phyloP scores from a whole-genome alignment of 495 filamentous ascomycete genomes.

The Lentithecium fluviatile region DNA sequence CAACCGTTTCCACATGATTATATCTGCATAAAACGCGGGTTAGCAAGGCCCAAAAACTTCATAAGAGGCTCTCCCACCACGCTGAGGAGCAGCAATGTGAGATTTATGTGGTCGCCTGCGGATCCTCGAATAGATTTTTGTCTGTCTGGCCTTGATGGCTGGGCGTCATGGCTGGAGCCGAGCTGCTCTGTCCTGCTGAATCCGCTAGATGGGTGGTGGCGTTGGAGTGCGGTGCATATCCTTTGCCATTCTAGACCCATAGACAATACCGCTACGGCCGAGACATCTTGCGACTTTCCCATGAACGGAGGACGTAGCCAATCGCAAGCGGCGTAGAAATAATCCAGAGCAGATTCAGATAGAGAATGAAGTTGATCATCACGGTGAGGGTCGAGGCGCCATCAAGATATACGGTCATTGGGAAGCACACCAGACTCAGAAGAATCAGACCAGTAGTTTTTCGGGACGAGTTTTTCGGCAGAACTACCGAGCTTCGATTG shows the following conservation, averaged over 20 bases:
- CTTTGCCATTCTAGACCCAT: constrained; percentile 1
- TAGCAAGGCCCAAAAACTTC: constrained; percentile 1
- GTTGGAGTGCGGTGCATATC: neutral
- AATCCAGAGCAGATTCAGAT: neutral
- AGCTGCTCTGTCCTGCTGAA: neutral
- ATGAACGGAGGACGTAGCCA: constrained; percentile 8
- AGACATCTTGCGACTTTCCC: constrained; percentile 5
- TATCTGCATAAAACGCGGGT: constrained; percentile 10
- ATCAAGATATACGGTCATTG: constrained; percentile 18
- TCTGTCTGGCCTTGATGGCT: neutral
- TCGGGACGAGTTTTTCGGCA: neutral
- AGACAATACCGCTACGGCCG: neutral
- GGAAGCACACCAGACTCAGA: constrained; percentile 3
- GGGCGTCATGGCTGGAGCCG: neutral
- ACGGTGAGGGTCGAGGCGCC: constrained; percentile 1
- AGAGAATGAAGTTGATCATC: constrained; percentile 6
- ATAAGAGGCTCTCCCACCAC: neutral
- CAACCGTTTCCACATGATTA: constrained; percentile 37
- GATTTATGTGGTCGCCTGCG: neutral
- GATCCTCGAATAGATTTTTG: constrained; percentile 13
- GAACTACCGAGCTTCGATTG: neutral
- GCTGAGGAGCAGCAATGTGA: neutral
- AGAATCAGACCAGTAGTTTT: neutral
- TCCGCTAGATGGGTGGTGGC: neutral
- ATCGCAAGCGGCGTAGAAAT: neutral